Conservation (phyloP, 1,284 basidiomycete species). For the Sporisorium sorghi region DNA sequence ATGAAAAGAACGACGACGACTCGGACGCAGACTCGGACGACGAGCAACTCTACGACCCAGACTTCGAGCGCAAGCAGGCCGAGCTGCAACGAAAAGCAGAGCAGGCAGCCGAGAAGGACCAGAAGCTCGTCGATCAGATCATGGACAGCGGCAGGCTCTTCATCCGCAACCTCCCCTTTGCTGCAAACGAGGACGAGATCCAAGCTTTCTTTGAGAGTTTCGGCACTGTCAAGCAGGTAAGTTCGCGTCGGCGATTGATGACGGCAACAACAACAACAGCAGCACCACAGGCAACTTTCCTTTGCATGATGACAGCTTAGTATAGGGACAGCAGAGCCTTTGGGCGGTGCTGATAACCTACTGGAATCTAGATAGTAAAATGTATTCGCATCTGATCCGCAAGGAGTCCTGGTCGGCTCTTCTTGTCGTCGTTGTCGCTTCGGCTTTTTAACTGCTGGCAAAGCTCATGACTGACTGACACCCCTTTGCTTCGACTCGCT, state of each 20-base stretch:
- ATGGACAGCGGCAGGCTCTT: slow-evolving; percentile 85
- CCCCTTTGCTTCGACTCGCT: not conserved
- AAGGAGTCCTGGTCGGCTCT: slow-evolving; percentile 15
- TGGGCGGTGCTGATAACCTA: slow-evolving; percentile 57
- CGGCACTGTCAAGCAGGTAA: slow-evolving; percentile 75
- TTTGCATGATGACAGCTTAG: slow-evolving; percentile 60
- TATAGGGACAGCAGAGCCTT: slow-evolving; percentile 68
- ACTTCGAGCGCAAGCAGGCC: slow-evolving; percentile 37
- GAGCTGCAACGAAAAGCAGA: slow-evolving; percentile 44
- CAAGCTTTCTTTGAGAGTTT: slow-evolving; percentile 77
- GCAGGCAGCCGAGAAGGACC: slow-evolving; percentile 47
- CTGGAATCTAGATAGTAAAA: slow-evolving; percentile 69
- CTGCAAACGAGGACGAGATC: slow-evolving; percentile 82
- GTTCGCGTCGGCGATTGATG: slow-evolving; percentile 28
- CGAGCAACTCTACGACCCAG: slow-evolving; percentile 35
- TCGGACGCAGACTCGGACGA: slow-evolving; percentile 36
- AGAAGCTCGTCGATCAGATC: slow-evolving; percentile 74
- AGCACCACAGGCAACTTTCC: not conserved
- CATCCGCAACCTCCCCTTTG: slow-evolving; percentile 88
- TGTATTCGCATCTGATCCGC: slow-evolving; percentile 40
- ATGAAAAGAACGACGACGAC: slow-evolving; percentile 49
- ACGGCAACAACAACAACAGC: not conserved
- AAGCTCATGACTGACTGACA: slow-evolving; percentile 20
- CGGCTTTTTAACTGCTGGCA: too few relatives aligned
- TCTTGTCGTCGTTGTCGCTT: slow-evolving; percentile 4